A percentile compares a stretch with the other conserved stretches of the same genome.
Conservation (phyloP, 148 eudicot genomes). For the Fagopyrum esculentum region DNA sequence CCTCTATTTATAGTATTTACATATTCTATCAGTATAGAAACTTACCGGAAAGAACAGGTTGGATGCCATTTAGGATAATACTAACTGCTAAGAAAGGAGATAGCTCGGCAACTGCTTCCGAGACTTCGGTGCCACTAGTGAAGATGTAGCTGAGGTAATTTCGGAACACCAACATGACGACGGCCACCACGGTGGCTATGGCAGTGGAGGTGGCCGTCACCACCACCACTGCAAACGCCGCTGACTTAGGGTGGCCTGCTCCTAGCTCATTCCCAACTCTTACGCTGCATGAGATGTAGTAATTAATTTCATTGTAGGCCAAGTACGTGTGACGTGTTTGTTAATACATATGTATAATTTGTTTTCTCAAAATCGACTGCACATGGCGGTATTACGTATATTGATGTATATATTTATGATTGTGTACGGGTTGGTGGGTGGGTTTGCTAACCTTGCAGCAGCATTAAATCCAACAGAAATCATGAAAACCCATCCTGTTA, state of each 20-base stretch:
- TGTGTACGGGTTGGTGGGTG: too few species aligned
- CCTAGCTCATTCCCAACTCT: conserved; percentile 63
- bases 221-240: conserved; percentile 43
- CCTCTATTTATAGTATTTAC: too few species aligned
- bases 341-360: too few species aligned
- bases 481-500: conserved; percentile 49
- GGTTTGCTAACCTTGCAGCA: conserved; percentile 38
- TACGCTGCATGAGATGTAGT: conserved; percentile 25
- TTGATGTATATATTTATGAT: too few species aligned
- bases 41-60: conserved; percentile 53
- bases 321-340: too few species aligned
- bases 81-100: conserved; percentile 39
- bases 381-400: too few species aligned
- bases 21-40: background rate
- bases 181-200: conserved; percentile 25
- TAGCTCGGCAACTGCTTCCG: conserved; percentile 45
- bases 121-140: conserved; percentile 38
- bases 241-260: conserved; percentile 49
- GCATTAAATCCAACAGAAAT: conserved; percentile 51
- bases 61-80: conserved; percentile 44
- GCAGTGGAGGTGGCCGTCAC: conserved; percentile 27
- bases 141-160: conserved; percentile 39
- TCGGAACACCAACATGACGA: conserved; percentile 31
- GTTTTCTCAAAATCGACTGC: too few species aligned
- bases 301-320: too few species aligned